Conservation (phyloP, 208 protist species). For the Willaertia magna region DNA sequence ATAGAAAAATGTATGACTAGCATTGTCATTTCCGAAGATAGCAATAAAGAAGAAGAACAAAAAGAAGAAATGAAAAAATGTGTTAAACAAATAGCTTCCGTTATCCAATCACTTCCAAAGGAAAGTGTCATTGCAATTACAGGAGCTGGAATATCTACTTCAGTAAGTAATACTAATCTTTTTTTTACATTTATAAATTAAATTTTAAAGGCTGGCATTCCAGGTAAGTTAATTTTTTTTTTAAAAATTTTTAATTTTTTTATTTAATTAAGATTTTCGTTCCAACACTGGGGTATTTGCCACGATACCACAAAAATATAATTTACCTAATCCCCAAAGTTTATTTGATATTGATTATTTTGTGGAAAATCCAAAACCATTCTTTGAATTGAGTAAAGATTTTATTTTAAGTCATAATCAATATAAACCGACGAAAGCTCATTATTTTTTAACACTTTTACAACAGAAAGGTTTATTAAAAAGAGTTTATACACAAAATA, state of each 20-base stretch:
- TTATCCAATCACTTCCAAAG: not conserved
- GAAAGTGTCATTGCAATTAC: not conserved
- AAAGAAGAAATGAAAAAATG: too few relatives aligned
- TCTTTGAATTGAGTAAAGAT: conserved; percentile 66
- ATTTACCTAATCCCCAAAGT: conserved; percentile 64
- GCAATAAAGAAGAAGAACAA: too few relatives aligned
- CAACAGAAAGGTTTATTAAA: conserved; percentile 69
- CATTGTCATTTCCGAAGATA: too few relatives aligned
- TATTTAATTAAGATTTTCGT: too few relatives aligned
- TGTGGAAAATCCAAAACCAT: conserved; percentile 61
- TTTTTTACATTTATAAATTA: not conserved
- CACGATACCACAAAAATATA: conserved; percentile 57
- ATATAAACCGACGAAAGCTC: conserved; percentile 62
- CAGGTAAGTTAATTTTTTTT: too few relatives aligned
- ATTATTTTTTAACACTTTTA: conserved; percentile 80
- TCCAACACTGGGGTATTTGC: too few relatives aligned
- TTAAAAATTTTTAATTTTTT: too few relatives aligned
- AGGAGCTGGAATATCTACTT: not conserved
- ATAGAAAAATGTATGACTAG: too few relatives aligned
- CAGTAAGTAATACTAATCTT: not conserved
- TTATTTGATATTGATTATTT: conserved; percentile 76
- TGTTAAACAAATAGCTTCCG: too few relatives aligned
- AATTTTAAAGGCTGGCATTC: not conserved
- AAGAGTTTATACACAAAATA: conserved; percentile 89
- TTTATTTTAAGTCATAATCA: conserved; percentile 45